These are phyloP conservation scores for Alternaria incomplexa DNA, from an alignment of 2,329 filamentous ascomycete genomes.

Conservation along the genomic window DNA sequence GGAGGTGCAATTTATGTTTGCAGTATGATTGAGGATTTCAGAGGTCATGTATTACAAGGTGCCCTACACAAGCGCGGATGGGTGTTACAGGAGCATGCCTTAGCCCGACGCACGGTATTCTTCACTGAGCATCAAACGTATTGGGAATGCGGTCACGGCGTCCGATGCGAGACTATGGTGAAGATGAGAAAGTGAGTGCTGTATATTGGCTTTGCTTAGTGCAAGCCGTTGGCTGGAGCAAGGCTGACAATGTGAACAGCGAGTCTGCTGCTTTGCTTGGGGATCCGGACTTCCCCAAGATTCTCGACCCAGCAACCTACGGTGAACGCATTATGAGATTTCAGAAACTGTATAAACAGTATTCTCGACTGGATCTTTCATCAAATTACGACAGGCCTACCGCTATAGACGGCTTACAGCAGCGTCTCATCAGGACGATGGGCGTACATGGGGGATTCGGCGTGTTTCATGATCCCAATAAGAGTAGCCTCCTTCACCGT, in stretches of 20 bases:
- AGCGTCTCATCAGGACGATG: conserved; percentile 31
- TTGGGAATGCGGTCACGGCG: conserved; percentile 30
- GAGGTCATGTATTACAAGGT: conserved; percentile 20
- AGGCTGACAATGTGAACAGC: conserved; percentile 2
- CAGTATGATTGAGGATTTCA: conserved; percentile 31
- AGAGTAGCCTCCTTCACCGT: conserved; percentile 10
- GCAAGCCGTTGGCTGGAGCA: background rate
- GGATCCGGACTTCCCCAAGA: conserved; percentile 33
- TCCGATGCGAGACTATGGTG: conserved; percentile 26
- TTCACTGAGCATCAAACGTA: conserved; percentile 34
- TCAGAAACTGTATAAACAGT: conserved; percentile 21
- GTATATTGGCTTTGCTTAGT: no score
- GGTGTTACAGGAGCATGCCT: conserved; percentile 35
- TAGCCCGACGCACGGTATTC: conserved; percentile 33
- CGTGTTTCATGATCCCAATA: conserved; percentile 32
- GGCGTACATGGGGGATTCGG: conserved; percentile 34
- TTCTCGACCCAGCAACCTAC: background rate
- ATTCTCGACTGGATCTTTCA: conserved; percentile 36
- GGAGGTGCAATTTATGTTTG: no score
- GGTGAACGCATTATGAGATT: conserved; percentile 9
- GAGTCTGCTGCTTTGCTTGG: conserved; percentile 31
- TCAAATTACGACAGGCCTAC: conserved; percentile 31
- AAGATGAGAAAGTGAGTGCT: conserved; percentile 25
- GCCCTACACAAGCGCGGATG: conserved; percentile 28
- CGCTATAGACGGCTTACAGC: conserved; percentile 41